Evolutionary conservation across 2,329 filamentous ascomycete species (phyloP), one percentile per base, ranked within the genome.

Genomic region (Alternaria sp.): DNA sequence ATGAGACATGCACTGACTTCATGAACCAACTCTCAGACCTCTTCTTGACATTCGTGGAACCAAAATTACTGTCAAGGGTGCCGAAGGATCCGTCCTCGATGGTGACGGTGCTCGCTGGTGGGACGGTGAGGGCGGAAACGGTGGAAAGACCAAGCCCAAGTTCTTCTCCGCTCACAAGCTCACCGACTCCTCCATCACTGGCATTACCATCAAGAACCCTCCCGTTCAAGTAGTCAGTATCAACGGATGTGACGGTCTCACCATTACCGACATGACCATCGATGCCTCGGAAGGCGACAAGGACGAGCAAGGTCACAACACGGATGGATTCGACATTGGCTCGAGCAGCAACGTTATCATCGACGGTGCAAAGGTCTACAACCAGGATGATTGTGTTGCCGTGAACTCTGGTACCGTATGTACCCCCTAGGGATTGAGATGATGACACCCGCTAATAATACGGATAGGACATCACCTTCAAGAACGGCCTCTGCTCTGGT

Each of bases 301-400:
- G 9, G 73, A 70, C 3, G 56, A 61, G 7, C 62, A 66, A 26
- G 77, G 77, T 40, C 77, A 79, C 68, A 88, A 88, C 79, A 88
- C 86, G 1, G 86, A 88, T 69, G 84, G 78, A 0, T 89, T 88
- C 65, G 86, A 88, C 61, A 82, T 89, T 57, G 83, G 85, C 40
- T 78, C 73, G 10, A 83, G 81, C 17, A 80, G 76, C 46, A 81
- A 80, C 26, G 77, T 88, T 25, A 81, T 80, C 30, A 87, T 88
- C 68, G 78, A 79, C 45, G 81, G 82, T 28, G 85, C 85, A 5
- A 81, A 77, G 53, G 81, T 88, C 26, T 80, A 84, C 67, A 88
- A 88, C 77, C 86, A 88, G 76, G 86, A 88, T 63, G 86, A 88
- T 68, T 88, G 86, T 67, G 77, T 88, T 15, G 86, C 86, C 17